Conservation (phyloP, 768 basidiomycete species). For the Termitomyces sp. region DNA sequence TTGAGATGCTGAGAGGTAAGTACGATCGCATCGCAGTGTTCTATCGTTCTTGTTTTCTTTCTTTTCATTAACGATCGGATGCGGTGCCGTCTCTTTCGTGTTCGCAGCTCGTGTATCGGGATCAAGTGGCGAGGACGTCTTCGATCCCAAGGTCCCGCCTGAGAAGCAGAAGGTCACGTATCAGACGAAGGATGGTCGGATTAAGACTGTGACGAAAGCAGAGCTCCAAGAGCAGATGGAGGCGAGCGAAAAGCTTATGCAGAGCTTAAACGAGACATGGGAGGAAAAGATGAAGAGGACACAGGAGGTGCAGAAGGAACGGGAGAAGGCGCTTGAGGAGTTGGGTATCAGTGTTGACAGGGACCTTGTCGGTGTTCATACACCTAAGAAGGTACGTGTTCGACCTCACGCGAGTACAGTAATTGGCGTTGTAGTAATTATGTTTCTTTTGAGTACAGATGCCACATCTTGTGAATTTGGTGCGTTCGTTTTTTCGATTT, state of each 20-base stretch:
- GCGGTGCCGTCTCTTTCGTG: constrained; percentile 13
- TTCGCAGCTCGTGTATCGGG: constrained; percentile 70
- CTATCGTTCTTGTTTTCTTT: constrained; percentile 6
- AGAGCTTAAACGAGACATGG: constrained; percentile 93
- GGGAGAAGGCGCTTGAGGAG: constrained; percentile 97
- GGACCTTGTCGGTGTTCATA: constrained; percentile 94
- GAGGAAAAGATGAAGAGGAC: constrained; percentile 91
- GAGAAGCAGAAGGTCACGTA: constrained; percentile 96
- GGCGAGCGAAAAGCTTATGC: constrained; percentile 92
- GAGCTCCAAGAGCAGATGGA: constrained; percentile 98
- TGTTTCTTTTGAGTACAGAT: constrained; percentile 49
- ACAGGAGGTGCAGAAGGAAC: constrained; percentile 92
- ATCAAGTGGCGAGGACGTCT: constrained; percentile 68
- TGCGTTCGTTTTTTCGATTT: constrained; percentile 37
- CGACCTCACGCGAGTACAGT: constrained; percentile 14
- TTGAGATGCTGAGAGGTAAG: constrained; percentile 80
- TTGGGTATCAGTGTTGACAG: constrained; percentile 98
- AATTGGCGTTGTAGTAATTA: constrained; percentile 9
- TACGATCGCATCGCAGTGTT: constrained; percentile 36
- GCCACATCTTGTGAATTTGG: constrained; percentile 92
- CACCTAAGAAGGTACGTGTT: constrained; percentile 85
- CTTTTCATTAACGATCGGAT: constrained; percentile 14
- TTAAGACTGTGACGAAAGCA: constrained; percentile 96
- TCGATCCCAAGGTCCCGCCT: constrained; percentile 86
- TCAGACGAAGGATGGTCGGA: constrained; percentile 86